Evolutionary conservation across 768 basidiomycete genomes (phyloP), one percentile per base, ranked within the genome.

Genomic region (Rhodosporidiobolus odoratus): DNA sequence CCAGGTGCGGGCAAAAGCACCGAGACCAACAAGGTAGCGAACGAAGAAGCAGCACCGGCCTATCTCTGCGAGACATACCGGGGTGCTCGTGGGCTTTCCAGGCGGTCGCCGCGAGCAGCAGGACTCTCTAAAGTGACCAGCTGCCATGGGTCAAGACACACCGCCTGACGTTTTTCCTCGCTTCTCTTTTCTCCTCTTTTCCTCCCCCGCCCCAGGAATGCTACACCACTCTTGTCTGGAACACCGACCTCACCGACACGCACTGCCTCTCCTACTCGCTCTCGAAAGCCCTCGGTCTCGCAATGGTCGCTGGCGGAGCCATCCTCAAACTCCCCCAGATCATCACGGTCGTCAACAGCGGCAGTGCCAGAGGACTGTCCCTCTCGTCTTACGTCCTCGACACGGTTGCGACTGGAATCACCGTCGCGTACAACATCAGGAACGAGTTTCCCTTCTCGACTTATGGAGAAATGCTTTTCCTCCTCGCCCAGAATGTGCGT

Each of bases 291-390:
- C 82, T 99, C 12, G 94, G 96, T 0, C 81, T 99, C 23, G 95
- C 89, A 0, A 94, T 98, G 60, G 93, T 98, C 52, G 82, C 90
- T 2, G 95, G 82, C 40, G 75, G 75, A n/a, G 87, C 89, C 4
- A 90, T 99, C 71, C 90, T 99, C 87, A 99, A 99, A 80, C 85
- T 98, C 4, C 95, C 95, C 1, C 95, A 98, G 78, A 82, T 96
- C n/a, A 76, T 90, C 37, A 84, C 92, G 63, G 91, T 95, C 73
- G 76, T 89, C 13, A 83, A 83, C 53, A 86, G 87, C 9, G 82
- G 83, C 34, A 93, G 91, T 2, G 93, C 93, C 2, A 84, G 89
- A 21, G 96, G 96, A 15, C 84, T 99, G 30, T 93, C 91, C 1
- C 81, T 97, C 3, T 83, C 89, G 3, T 89, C 92, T 7, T 97